A percentile compares a stretch with the other conserved stretches of the same genome.
These are phyloP conservation scores for Aspergillus ibericus DNA, from an alignment of 2,329 filamentous ascomycete species.

Conservation along the genomic window DNA sequence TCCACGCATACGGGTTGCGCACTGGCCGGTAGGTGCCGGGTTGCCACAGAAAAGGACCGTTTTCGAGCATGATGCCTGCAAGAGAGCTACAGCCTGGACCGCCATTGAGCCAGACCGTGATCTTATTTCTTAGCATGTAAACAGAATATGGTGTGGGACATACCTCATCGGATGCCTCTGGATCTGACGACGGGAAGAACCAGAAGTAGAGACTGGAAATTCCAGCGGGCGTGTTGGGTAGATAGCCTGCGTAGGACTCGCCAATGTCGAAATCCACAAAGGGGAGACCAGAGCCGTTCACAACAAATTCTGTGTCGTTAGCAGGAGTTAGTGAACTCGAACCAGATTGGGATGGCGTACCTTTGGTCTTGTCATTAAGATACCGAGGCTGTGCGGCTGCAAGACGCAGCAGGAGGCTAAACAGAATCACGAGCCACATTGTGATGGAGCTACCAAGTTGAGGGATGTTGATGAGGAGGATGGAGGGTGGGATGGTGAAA, in stretches of 20 bases:
- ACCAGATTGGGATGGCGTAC: neutral
- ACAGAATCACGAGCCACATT: conserved; percentile 10
- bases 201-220: conserved; percentile 52
- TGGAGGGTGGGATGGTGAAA: neutral
- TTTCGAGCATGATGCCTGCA: conserved; percentile 69
- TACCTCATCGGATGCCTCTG: conserved; percentile 42
- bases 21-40: conserved; percentile 66
- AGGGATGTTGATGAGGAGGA: neutral
- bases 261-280: conserved; percentile 67
- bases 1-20: conserved; percentile 68
- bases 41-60: conserved; percentile 71
- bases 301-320: conserved; percentile 55
- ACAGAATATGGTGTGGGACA: neutral
- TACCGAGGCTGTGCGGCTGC: neutral
- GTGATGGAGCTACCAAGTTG: neutral
- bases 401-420: neutral
- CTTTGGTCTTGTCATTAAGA: conserved; percentile 4
- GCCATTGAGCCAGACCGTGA: conserved; percentile 50
- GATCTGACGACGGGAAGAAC: conserved; percentile 49
- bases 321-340: neutral
- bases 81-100: conserved; percentile 58
- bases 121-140: conserved; percentile 20
- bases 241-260: conserved; percentile 46
- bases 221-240: conserved; percentile 51
- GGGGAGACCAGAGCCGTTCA: conserved; percentile 65